These are phyloP conservation scores for Lentithecium fluviatile DNA, from an alignment of 495 filamentous ascomycete species.

Conservation along the genomic window DNA sequence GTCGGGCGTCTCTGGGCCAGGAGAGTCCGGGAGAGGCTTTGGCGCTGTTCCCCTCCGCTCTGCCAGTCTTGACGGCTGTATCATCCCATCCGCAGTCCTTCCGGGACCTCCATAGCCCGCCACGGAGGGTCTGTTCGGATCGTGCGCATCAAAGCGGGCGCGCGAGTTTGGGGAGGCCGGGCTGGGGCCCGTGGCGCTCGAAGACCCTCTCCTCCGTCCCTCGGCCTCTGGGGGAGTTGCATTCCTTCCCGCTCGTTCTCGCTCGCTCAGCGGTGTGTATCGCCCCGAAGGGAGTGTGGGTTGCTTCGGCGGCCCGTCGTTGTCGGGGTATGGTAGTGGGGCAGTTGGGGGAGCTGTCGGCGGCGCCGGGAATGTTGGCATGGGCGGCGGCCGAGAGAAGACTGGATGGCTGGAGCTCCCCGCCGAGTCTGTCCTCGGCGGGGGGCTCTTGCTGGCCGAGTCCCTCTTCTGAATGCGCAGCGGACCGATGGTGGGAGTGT, in stretches of 20 bases:
- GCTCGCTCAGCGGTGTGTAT: constrained; percentile 53
- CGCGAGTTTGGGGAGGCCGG: constrained; percentile 28
- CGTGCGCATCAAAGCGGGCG: constrained; percentile 39
- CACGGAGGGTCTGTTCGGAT: constrained; percentile 44
- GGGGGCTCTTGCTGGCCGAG: constrained; percentile 44
- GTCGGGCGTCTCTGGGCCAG: constrained; percentile 66
- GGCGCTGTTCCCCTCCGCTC: constrained; percentile 55
- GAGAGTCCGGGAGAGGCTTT: constrained; percentile 75
- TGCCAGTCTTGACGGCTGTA: constrained; percentile 39
- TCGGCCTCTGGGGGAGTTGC: constrained; percentile 34
- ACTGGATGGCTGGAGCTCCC: constrained; percentile 43
- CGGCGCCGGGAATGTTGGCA: constrained; percentile 54
- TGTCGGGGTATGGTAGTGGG: constrained; percentile 73
- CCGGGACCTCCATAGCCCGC: constrained; percentile 37
- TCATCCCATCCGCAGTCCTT: constrained; percentile 19
- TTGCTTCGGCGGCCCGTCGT: constrained; percentile 55
- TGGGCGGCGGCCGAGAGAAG: constrained; percentile 47
- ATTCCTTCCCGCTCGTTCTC: constrained; percentile 41
- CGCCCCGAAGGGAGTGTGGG: constrained; percentile 40
- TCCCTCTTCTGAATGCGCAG: constrained; percentile 77
- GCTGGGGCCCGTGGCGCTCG: constrained; percentile 27
- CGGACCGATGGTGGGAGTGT: constrained; percentile 70
- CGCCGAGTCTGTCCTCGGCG: constrained; percentile 41
- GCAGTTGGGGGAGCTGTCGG: constrained; percentile 64
- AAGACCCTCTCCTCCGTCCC: constrained; percentile 22